phyloP scores from a whole-genome alignment of 345 rosid genomes.

The Salix koriyanagi region DNA sequence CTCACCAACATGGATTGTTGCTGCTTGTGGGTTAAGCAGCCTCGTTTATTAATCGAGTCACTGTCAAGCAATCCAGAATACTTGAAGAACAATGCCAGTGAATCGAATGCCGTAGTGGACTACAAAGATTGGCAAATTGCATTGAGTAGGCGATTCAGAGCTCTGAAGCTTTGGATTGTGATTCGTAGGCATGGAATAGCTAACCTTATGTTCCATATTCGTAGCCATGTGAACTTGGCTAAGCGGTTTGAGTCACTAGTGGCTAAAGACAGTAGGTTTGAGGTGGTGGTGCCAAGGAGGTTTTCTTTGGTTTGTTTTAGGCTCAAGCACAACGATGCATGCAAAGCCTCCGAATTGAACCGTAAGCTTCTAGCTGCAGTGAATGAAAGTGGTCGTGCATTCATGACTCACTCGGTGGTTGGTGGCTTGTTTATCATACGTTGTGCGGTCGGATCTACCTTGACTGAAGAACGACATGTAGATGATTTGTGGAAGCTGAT shows the following conservation, averaged over 20 bases:
- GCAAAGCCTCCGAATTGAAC: conserved; percentile 1
- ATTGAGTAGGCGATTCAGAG: conserved; percentile 26
- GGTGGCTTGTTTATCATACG: conserved; percentile 16
- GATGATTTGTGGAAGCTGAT: conserved; percentile 28
- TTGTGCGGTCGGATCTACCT: conserved; percentile 19
- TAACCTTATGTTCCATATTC: conserved; percentile 20
- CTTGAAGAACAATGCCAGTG: conserved; percentile 11
- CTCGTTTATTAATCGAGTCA: neutral
- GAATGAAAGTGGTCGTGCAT: conserved; percentile 26
- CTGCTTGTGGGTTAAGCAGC: conserved; percentile 21
- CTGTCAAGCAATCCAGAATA: conserved; percentile 6
- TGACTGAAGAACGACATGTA: conserved; percentile 24
- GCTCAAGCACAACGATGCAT: neutral
- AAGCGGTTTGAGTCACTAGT: conserved; percentile 14
- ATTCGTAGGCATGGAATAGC: conserved; percentile 27
- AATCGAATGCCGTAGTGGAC: conserved; percentile 11
- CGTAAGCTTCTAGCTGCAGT: conserved; percentile 8
- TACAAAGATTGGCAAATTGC: conserved; percentile 39
- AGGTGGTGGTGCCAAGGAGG: conserved; percentile 10
- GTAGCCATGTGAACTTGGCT: conserved; percentile 23
- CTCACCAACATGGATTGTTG: conserved; percentile 26
- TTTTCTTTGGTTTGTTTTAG: conserved; percentile 23
- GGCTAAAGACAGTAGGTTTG: conserved; percentile 19
- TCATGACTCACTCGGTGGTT: conserved; percentile 26
- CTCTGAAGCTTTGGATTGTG: conserved; percentile 39